These are phyloP conservation scores for Ananas comosus DNA, from an alignment of 176 grass and related monocot species.

Conservation along the genomic window DNA sequence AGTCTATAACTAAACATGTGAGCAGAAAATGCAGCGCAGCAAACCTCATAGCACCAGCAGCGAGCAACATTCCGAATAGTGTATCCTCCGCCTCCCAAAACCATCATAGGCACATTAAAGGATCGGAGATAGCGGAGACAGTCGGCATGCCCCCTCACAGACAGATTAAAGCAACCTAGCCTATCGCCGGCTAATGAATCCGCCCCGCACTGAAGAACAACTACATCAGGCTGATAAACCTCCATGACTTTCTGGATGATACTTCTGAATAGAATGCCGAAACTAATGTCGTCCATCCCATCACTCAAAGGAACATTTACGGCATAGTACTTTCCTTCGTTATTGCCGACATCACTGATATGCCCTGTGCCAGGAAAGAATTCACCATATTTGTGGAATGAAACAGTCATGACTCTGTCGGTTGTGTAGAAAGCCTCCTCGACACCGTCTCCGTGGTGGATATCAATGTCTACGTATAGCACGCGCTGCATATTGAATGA, in stretches of 20 bases:
- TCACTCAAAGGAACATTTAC: conserved; percentile 81
- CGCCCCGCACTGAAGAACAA: conserved; percentile 87
- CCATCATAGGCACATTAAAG: conserved; percentile 83
- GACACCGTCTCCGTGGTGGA: conserved; percentile 93
- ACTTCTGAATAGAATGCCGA: conserved; percentile 55
- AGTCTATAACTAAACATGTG: background rate
- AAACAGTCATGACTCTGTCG: conserved; percentile 83
- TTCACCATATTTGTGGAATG: conserved; percentile 91
- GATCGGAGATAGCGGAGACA: conserved; percentile 84
- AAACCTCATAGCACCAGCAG: conserved; percentile 93
- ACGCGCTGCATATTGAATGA: conserved; percentile 44
- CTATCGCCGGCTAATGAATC: conserved; percentile 89
- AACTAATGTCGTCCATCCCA: conserved; percentile 78
- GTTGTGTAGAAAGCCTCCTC: conserved; percentile 96
- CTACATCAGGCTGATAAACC: conserved; percentile 73
- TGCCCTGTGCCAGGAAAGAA: conserved; percentile 91
- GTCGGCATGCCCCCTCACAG: conserved; percentile 75
- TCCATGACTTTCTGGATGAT: conserved; percentile 78
- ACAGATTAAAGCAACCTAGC: conserved; percentile 91
- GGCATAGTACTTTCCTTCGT: conserved; percentile 73
- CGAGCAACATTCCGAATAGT: conserved; percentile 91
- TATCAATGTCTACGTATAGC: conserved; percentile 92
- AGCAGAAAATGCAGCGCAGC: background rate
- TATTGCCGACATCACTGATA: conserved; percentile 53
- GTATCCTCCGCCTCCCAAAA: conserved; percentile 87